phyloP scores from a whole-genome alignment of 805 yeast species.

The Tetrapisispora nanseiensis region DNA sequence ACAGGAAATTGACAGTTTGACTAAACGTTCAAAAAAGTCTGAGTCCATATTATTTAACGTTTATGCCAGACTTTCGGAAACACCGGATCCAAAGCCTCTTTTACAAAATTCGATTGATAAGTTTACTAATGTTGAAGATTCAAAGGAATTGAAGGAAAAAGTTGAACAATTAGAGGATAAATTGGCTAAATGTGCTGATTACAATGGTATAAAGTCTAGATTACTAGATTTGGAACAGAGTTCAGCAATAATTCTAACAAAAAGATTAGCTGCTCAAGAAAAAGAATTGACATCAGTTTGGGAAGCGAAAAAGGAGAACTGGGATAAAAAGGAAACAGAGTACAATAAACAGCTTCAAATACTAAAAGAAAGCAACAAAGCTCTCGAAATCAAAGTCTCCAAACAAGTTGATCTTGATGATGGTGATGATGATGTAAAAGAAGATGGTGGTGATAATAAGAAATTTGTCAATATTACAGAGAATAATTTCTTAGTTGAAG shows the following conservation, averaged over 20 bases:
- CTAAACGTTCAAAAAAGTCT: conserved; percentile 63
- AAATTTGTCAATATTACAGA: conserved; percentile 29
- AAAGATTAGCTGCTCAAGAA: conserved; percentile 58
- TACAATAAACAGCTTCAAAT: conserved; percentile 41
- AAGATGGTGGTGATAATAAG: conserved; percentile 15
- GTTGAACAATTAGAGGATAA: conserved; percentile 45
- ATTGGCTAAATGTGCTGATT: conserved; percentile 60
- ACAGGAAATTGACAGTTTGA: conserved; percentile 73
- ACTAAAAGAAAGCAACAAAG: conserved; percentile 48
- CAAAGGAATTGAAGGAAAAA: conserved; percentile 42
- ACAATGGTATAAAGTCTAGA: conserved; percentile 61
- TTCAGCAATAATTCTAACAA: conserved; percentile 43
- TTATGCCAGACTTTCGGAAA: conserved; percentile 71
- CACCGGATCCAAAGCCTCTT: conserved; percentile 86
- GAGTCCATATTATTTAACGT: conserved; percentile 67
- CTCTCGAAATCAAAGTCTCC: conserved; percentile 58
- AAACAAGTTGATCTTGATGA: conserved; percentile 38
- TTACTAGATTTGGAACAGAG: conserved; percentile 52
- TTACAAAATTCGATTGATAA: conserved; percentile 62
- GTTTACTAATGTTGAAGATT: conserved; percentile 45
- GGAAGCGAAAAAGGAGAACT: conserved; percentile 64
- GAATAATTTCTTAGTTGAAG: conserved; percentile 60
- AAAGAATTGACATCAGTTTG: conserved; percentile 57
- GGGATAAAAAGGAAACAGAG: conserved; percentile 51
- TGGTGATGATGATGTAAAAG: conserved; percentile 20